phyloP scores from a whole-genome alignment of 345 rosid species.

The Salix caprea region DNA sequence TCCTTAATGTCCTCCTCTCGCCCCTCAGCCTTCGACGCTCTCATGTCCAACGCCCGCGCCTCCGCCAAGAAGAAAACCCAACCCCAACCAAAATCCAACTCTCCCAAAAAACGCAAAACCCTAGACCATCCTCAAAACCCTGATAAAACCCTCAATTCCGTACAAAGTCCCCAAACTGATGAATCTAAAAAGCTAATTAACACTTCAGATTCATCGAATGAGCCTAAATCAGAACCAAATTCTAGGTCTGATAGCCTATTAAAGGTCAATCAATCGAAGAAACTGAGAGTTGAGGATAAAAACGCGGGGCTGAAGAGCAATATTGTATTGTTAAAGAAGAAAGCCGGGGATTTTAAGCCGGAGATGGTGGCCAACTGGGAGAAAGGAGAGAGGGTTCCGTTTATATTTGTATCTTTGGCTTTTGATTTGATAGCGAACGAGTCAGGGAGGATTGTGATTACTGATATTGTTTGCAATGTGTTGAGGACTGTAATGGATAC shows the following conservation, averaged over 20 bases:
- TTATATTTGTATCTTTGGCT: constrained; percentile 59
- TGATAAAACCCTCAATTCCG: background rate
- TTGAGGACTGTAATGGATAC: constrained; percentile 75
- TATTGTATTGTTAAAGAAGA: constrained; percentile 57
- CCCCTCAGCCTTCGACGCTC: constrained; percentile 79
- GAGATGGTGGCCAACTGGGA: constrained; percentile 54
- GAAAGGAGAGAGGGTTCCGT: constrained; percentile 76
- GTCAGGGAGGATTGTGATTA: constrained; percentile 68
- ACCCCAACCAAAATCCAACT: constrained; percentile 28
- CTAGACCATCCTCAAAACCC: constrained; percentile 8
- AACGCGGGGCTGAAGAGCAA: constrained; percentile 51
- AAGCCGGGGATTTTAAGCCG: constrained; percentile 60
- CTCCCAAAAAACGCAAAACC: constrained; percentile 50
- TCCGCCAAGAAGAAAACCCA: constrained; percentile 43
- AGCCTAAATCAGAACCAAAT: background rate
- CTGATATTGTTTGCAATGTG: constrained; percentile 81
- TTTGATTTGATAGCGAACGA: constrained; percentile 71
- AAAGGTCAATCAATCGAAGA: constrained; percentile 26
- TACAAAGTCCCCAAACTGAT: background rate
- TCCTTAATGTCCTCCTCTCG: constrained; percentile 33
- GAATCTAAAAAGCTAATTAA: background rate
- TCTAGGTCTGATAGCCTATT: background rate
- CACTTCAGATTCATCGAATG: constrained; percentile 20
- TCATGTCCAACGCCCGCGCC: constrained; percentile 80
- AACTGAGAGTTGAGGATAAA: constrained; percentile 24